Evolutionary conservation across 1,284 basidiomycete species (phyloP), one percentile per base, ranked within the genome.

Genomic region (Sporisorium exsertum): DNA sequence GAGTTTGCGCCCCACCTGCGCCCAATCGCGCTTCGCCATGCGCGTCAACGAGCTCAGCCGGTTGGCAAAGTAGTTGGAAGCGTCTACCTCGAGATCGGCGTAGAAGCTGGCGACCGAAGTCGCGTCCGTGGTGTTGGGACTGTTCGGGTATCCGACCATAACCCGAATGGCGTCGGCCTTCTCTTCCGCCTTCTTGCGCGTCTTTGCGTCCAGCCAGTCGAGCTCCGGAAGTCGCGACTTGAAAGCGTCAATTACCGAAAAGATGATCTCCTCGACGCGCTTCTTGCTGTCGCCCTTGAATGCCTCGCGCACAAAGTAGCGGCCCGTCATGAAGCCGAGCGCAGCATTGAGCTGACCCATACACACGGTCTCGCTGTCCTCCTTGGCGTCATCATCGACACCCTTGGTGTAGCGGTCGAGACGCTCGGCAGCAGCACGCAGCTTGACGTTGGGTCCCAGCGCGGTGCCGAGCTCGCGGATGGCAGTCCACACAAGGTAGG

Each of bases 121-220:
- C 32, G 94, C 89, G 78, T 91, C 88, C 26, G 88, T 89, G 5
- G 93, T 95, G 86, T 97, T 89, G 3, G 95, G 95, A 8, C 90
- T 92, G 6, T 91, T 85, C 0, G 96, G 96, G 86, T 92, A 98
- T 58, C 94, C 94, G 66, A 95, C 92, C 88, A 94, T 94, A 85
- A 93, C 88, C 24, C 90, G 89, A 64, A 94, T 91, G 1, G 90
- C 90, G 81, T 92, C 90, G 16, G 93, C 93, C 89, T 99, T 99
- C 84, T 92, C 90, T 45, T 91, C 90, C 2, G 96, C 96, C 59
- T 91, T 92, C 42, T 88, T 87, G 20, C 93, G 91, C 9, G 94
- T 95, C 81, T 91, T 87, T 51, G 91, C 86, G 85, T 99, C 96
- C 91, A 99, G 94, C 96, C 96, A 99, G 50, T 91, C 89, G 58